Conservation (phyloP, 148 eudicot species). For the Amaranthus cruentus region DNA sequence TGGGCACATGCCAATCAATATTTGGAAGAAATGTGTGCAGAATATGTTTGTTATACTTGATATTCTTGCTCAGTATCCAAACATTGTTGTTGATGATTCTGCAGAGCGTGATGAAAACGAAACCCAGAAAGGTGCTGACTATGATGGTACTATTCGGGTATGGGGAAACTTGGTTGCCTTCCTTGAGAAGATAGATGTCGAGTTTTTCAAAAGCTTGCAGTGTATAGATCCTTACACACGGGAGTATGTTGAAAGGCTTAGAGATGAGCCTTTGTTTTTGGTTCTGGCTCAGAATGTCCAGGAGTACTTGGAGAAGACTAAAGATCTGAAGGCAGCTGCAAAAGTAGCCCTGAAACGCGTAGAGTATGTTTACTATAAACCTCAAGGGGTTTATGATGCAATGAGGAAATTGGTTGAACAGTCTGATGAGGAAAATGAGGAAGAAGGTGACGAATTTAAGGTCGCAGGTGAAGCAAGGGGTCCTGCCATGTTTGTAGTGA, state of each 20-base stretch:
- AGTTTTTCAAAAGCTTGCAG: slow-evolving; percentile 84
- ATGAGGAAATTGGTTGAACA: slow-evolving; percentile 78
- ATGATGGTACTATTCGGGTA: slow-evolving; percentile 60
- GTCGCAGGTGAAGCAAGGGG: slow-evolving; percentile 1
- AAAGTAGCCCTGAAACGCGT: slow-evolving; percentile 68
- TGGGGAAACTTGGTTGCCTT: slow-evolving; percentile 96
- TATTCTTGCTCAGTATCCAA: slow-evolving; percentile 58
- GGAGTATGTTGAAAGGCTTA: slow-evolving; percentile 76
- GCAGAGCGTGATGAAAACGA: slow-evolving; percentile 86
- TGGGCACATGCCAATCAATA: slow-evolving; percentile 76
- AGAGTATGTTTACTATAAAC: slow-evolving; percentile 70
- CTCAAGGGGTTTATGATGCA: slow-evolving; percentile 79
- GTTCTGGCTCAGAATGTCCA: slow-evolving; percentile 78
- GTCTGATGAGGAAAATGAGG: slow-evolving; percentile 36
- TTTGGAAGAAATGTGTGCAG: slow-evolving; percentile 87
- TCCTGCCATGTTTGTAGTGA: slow-evolving; percentile 17
- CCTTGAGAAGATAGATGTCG: slow-evolving; percentile 76
- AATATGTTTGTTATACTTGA: slow-evolving; percentile 72
- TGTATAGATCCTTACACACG: slow-evolving; percentile 81
- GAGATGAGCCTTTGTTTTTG: slow-evolving; percentile 65
- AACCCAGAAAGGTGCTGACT: slow-evolving; percentile 70
- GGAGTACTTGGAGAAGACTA: slow-evolving; percentile 55
- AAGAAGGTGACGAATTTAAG: slow-evolving; percentile 38
- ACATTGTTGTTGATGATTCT: slow-evolving; percentile 73
- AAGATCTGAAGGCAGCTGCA: slow-evolving; percentile 64